phyloP scores from a whole-genome alignment of 257 asterid genomes.

The Solanum pinnatisectum region DNA sequence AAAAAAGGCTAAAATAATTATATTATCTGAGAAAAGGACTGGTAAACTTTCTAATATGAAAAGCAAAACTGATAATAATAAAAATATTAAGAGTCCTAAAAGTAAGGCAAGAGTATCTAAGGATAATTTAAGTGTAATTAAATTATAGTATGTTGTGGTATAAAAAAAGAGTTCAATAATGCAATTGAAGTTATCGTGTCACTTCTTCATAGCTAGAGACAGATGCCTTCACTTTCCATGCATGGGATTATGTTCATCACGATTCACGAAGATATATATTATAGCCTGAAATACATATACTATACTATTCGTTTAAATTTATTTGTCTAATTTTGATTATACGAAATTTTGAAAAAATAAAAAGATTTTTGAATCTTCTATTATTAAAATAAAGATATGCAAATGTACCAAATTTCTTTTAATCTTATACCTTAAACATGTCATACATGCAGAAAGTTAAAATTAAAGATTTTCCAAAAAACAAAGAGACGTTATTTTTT shows the following conservation, averaged over 20 bases:
- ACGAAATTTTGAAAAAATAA: too few relatives aligned
- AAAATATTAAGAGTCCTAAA: background rate
- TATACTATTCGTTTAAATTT: background rate
- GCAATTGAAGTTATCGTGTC: background rate
- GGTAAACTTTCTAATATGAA: background rate
- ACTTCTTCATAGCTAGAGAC: background rate
- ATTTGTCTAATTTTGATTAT: background rate
- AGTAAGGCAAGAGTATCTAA: background rate
- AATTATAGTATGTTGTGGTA: background rate
- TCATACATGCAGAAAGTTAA: too few relatives aligned
- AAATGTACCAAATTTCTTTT: background rate
- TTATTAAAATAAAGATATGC: too few relatives aligned
- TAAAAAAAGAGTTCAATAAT: background rate
- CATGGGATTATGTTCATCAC: background rate
- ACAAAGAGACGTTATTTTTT: too few relatives aligned
- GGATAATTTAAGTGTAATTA: background rate
- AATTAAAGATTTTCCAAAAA: too few relatives aligned
- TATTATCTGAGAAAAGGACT: background rate
- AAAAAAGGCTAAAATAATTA: background rate
- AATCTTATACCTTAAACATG: too few relatives aligned
- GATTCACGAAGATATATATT: background rate
- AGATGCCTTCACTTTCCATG: background rate
- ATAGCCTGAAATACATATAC: background rate
- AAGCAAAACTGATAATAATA: background rate
- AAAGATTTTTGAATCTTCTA: too few relatives aligned